Percentiles rank a stretch among this genome's conserved stretches.
Conservation (phyloP, 495 filamentous ascomycete genomes). For the Elasticomyces elasticus region DNA sequence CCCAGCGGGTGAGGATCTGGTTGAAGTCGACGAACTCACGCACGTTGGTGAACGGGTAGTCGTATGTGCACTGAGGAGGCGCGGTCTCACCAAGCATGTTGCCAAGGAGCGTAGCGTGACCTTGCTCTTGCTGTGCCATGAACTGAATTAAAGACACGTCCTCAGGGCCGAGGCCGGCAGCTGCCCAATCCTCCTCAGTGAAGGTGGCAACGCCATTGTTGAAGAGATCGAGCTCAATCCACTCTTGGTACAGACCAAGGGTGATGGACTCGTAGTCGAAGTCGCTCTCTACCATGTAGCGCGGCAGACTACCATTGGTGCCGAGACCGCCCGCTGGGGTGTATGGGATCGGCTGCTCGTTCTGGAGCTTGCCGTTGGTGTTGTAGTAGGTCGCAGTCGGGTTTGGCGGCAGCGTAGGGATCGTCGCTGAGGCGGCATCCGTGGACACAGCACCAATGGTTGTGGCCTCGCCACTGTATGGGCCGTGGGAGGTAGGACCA, state of each 20-base stretch:
- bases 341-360: constrained; percentile 60
- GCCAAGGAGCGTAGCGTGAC: constrained; percentile 66
- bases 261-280: constrained; percentile 31
- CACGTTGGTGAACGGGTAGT: constrained; percentile 72
- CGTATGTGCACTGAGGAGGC: constrained; percentile 66
- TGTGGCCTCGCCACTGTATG: constrained; percentile 29
- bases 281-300: constrained; percentile 47
- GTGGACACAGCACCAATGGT: constrained; percentile 30
- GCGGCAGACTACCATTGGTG: constrained; percentile 65
- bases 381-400: constrained; percentile 48
- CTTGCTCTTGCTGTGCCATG: constrained; percentile 80
- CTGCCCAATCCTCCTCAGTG: constrained; percentile 57
- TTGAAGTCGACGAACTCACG: constrained; percentile 76
- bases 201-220: constrained; percentile 66
- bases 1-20: constrained; percentile 75
- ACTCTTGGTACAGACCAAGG: constrained; percentile 71
- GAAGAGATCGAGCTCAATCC: constrained; percentile 82
- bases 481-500: constrained; percentile 33
- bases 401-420: constrained; percentile 29
- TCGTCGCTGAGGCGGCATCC: constrained; percentile 13
- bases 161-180: constrained; percentile 54
- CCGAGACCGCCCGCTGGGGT: constrained; percentile 65
- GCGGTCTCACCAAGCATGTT: constrained; percentile 74
- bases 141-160: constrained; percentile 66
- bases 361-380: constrained; percentile 55